Conservation (phyloP, 345 rosid species). For the Acer saccharum region DNA sequence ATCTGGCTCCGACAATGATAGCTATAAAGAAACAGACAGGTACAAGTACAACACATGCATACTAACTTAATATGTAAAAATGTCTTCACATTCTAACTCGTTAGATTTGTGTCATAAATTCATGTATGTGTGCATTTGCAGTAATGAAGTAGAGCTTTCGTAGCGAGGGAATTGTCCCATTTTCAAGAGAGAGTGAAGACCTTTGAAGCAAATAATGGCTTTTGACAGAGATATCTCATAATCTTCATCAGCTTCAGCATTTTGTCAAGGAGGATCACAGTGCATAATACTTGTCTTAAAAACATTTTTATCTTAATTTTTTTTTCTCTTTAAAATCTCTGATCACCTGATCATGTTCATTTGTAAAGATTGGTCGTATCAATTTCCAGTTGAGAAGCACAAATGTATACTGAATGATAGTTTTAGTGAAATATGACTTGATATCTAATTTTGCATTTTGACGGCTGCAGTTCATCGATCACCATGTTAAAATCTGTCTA, state of each 20-base stretch:
- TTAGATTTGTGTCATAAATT: neutral
- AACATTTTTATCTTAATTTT: slow-evolving; percentile 1
- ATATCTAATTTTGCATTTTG: neutral
- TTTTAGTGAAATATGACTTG: neutral
- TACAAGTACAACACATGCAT: slow-evolving; percentile 31
- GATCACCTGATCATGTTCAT: neutral
- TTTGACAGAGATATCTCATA: slow-evolving; percentile 41
- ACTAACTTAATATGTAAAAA: neutral
- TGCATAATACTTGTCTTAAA: slow-evolving; percentile 24
- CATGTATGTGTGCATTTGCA: neutral
- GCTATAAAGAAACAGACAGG: slow-evolving; percentile 37
- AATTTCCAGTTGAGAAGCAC: neutral
- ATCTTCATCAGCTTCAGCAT: slow-evolving; percentile 45
- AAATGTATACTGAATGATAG: neutral
- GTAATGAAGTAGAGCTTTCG: neutral
- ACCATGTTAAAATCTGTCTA: too few species aligned
- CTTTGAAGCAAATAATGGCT: slow-evolving; percentile 48
- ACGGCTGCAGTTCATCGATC: neutral
- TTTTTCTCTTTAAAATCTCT: slow-evolving; percentile 3
- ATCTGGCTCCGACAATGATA: slow-evolving; percentile 25
- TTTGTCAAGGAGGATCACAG: slow-evolving; percentile 19
- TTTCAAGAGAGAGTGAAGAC: slow-evolving; percentile 30
- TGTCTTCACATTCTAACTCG: neutral
- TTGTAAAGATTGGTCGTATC: neutral
- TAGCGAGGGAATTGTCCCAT: neutral